Evolutionary conservation across 352 stramenopile species (phyloP), one percentile per base, ranked within the genome.

Genomic region (Globisporangium nunn): DNA sequence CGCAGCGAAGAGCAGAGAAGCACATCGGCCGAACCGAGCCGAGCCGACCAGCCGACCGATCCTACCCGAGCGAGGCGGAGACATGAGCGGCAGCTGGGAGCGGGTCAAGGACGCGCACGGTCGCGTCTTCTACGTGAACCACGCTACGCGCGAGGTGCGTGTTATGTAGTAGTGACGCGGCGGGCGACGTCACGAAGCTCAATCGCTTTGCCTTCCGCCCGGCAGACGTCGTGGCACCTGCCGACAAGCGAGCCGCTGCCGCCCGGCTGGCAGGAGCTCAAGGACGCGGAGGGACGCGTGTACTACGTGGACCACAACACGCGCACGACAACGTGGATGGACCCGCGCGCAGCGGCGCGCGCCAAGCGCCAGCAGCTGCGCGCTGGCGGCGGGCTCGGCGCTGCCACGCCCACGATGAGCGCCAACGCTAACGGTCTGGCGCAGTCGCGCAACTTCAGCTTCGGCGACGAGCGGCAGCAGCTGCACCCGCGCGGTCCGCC

Each of bases 61-160:
- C 23, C 23, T 23, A 23, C 23, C 23, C 23, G 23, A 23, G 23
- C 23, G 23, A 23, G 23, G 23, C 23, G 23, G 23, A 23, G 23
- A 23, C 23, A 23, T 28, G 41, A 50, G 31, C 37, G 65, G 71
- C 56, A 71, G 68, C 50, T 94, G 84, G 84, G 71, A 91, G 70
- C 81, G 82, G 66, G 77, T 92, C 47, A 67, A 84, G 64, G 81
- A 94, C 75, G 70, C 81, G n/a, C 75, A 85, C 39, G 84, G 84
- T 4, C 80, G 81, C 55, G 87, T 88, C 44, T 94, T 94, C 64
- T 94, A 92, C 65, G 84, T 94, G 30, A 94, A 94, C 63, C 81
- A 92, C 63, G 61, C 50, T 29, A 92, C 84, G 31, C 74, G 80
- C 17, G 79, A 94, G 82, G 82, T 93, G 43, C 63, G 67, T 60